phyloP scores from a whole-genome alignment of 2,329 filamentous ascomycete genomes.

The Amphichorda felina region DNA sequence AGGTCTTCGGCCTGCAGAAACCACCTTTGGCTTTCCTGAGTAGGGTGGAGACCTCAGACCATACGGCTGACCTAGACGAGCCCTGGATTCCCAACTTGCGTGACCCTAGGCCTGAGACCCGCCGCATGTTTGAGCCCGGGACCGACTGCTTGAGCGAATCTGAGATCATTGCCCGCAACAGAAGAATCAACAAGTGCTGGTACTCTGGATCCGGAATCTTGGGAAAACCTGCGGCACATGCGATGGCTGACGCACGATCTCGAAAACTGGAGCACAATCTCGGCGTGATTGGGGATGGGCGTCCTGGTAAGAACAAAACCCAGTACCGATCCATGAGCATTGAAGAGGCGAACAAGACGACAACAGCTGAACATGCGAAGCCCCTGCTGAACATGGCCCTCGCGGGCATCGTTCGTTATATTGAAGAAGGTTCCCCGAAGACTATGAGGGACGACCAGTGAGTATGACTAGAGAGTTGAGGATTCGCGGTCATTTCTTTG shows the following conservation, averaged over 20 bases:
- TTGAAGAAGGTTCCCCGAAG: not conserved
- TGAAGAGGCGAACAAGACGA: constrained; percentile 23
- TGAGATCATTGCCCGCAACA: constrained; percentile 12
- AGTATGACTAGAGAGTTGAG: too few relatives aligned
- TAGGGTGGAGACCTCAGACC: too few relatives aligned
- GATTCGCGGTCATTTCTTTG: too few relatives aligned
- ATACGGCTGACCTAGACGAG: not conserved
- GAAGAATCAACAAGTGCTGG: constrained; percentile 21
- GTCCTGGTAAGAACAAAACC: constrained; percentile 12
- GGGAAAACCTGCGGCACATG: constrained; percentile 16
- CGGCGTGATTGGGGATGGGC: constrained; percentile 25
- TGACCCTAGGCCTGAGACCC: constrained; percentile 1
- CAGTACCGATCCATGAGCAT: constrained; percentile 18
- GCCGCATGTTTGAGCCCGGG: constrained; percentile 5
- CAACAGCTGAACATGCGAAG: constrained; percentile 23
- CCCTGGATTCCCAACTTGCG: not conserved
- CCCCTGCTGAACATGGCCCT: constrained; percentile 31
- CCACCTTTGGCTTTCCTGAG: too few relatives aligned
- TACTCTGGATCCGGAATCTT: constrained; percentile 25
- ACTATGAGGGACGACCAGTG: not conserved
- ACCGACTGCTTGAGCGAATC: constrained; percentile 11
- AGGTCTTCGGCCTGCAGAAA: too few relatives aligned
- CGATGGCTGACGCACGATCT: constrained; percentile 16
- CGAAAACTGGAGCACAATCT: constrained; percentile 15
- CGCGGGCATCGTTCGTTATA: constrained; percentile 5